Conservation (phyloP, 768 basidiomycete species). For the Mycena filopes region DNA sequence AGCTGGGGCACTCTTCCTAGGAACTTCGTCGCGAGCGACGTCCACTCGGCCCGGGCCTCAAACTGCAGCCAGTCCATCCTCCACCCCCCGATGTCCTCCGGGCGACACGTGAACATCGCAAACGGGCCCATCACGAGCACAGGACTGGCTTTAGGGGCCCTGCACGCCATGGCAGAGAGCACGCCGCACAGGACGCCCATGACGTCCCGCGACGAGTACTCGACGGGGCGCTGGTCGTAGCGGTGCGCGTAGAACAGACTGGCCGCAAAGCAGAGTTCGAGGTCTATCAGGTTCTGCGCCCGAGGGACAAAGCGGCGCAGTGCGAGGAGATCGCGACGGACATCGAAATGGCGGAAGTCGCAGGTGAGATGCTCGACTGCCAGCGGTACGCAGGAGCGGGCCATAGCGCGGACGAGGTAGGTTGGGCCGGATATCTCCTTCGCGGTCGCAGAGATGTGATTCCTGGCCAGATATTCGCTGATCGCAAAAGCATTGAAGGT, state of each 20-base stretch:
- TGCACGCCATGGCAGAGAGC: background rate
- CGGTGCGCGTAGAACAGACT: background rate
- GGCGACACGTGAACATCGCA: background rate
- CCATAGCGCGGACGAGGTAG: background rate
- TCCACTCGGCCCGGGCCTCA: background rate
- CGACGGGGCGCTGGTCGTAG: background rate
- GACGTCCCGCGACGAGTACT: background rate
- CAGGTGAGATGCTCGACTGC: background rate
- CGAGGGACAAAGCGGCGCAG: background rate
- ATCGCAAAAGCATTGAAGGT: slow-evolving; percentile 3
- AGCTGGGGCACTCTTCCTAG: no score
- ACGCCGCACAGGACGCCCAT: background rate
- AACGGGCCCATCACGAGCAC: background rate
- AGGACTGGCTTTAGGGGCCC: background rate
- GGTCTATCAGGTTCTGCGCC: background rate
- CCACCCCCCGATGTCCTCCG: background rate
- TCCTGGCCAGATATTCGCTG: background rate
- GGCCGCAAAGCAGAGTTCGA: background rate
- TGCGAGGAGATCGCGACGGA: background rate
- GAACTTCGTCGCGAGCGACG: background rate
- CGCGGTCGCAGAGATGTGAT: background rate
- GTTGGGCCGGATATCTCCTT: background rate
- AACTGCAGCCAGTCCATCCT: background rate
- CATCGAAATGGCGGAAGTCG: background rate
- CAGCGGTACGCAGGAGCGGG: background rate